phyloP scores from a whole-genome alignment of 768 basidiomycete species.

The Chalciporus sphaerocephalus region DNA sequence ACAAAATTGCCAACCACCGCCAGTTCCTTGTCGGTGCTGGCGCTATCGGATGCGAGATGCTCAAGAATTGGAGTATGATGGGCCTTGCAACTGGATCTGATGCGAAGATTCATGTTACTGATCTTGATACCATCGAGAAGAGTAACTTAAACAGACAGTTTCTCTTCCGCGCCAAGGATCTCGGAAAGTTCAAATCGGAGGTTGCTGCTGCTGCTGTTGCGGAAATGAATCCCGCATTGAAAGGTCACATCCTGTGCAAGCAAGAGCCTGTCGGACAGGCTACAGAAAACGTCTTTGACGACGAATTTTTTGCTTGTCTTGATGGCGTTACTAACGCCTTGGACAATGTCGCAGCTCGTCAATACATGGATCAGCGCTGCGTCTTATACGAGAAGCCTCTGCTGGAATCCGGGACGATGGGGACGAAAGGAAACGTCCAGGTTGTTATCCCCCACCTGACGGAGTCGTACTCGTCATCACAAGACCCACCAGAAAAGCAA shows the following conservation, averaged over 20 bases:
- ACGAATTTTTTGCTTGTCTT: constrained; percentile 80
- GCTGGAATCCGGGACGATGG: constrained; percentile 95
- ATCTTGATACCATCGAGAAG: constrained; percentile 99
- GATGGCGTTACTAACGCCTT: constrained; percentile 97
- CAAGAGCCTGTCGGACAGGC: constrained; percentile 92
- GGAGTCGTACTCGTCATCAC: constrained; percentile 95
- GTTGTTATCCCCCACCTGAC: constrained; percentile 92
- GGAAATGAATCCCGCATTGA: constrained; percentile 93
- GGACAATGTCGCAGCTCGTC: constrained; percentile 92
- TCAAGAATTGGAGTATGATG: constrained; percentile 99
- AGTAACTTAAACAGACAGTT: constrained; percentile 98
- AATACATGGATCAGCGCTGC: constrained; percentile 98
- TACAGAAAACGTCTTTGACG: constrained; percentile 87
- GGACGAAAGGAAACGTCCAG: constrained; percentile 97
- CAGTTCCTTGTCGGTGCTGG: constrained; percentile 99
- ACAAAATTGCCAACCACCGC: constrained; percentile 81
- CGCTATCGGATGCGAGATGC: constrained; percentile 99
- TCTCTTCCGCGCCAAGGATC: constrained; percentile 92
- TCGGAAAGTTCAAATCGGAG: constrained; percentile 96
- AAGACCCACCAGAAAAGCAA: constrained; percentile 98
- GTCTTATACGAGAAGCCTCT: constrained; percentile 95
- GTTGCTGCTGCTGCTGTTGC: constrained; percentile 86
- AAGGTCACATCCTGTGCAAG: constrained; percentile 79
- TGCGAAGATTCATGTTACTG: constrained; percentile 88
- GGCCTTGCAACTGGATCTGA: constrained; percentile 78